Conservation (phyloP, 2,329 filamentous ascomycete species). For the Pseudohalonectria lignicola region DNA sequence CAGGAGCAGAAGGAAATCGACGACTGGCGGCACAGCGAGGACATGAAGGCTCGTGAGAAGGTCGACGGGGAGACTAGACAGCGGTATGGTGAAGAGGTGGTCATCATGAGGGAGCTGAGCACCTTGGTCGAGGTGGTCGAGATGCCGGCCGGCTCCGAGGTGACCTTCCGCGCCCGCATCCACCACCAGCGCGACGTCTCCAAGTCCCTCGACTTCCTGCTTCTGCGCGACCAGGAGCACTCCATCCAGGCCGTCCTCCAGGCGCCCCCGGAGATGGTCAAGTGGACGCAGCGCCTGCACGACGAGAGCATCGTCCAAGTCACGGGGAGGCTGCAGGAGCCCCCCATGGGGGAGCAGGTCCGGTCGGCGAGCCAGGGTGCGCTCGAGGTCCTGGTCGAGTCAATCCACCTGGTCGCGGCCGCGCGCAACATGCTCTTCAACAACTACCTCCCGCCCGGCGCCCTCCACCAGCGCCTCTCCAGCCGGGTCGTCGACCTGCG, state of each 20-base stretch:
- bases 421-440: slow-evolving; percentile 37
- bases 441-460: slow-evolving; percentile 45
- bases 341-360: slow-evolving; percentile 52
- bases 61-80: slow-evolving; percentile 1
- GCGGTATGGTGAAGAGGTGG: slow-evolving; percentile 1
- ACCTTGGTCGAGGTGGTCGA: slow-evolving; percentile 11
- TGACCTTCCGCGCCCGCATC: slow-evolving; percentile 60
- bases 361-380: slow-evolving; percentile 66
- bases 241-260: slow-evolving; percentile 77
- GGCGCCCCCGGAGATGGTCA: slow-evolving; percentile 49
- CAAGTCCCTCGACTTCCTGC: slow-evolving; percentile 70
- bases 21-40: slow-evolving; percentile 2
- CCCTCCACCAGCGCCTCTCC: slow-evolving; percentile 55
- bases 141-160: slow-evolving; percentile 36
- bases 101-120: slow-evolving; percentile 1
- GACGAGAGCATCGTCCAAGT: slow-evolving; percentile 71
- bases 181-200: slow-evolving; percentile 76
- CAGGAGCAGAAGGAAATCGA: not conserved
- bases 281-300: slow-evolving; percentile 77
- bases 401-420: slow-evolving; percentile 38
- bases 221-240: slow-evolving; percentile 73
- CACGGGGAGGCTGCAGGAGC: slow-evolving; percentile 60
- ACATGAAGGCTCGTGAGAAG: slow-evolving; percentile 2
- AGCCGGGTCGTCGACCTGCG: slow-evolving; percentile 78
- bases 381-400: slow-evolving; percentile 60